These are phyloP conservation scores for Apophysomyces variabilis DNA, from an alignment of 371 early-diverging fungal genomes.

Conservation along the genomic window DNA sequence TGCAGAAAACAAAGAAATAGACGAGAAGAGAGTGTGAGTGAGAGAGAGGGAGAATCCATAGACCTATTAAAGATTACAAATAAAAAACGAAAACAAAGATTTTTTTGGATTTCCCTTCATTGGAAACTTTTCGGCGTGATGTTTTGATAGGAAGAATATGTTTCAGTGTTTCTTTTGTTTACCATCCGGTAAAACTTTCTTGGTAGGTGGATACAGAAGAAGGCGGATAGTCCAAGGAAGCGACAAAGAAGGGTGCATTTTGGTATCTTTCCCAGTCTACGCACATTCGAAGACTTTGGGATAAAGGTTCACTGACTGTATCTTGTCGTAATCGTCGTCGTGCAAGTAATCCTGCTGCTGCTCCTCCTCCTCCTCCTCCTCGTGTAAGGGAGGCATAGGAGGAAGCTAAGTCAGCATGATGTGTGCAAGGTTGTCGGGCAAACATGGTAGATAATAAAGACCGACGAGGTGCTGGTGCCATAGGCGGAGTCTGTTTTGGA, in stretches of 20 bases:
- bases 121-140: not conserved
- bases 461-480: not conserved
- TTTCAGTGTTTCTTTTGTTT: not conserved
- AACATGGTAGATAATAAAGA: constrained; percentile 13
- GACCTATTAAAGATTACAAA: not conserved
- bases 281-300: constrained; percentile 21
- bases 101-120: not conserved
- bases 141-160: not conserved
- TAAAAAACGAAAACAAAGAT: not conserved
- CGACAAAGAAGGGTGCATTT: constrained; percentile 11
- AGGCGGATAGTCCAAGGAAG: constrained; percentile 28
- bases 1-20: not conserved
- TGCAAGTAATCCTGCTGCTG: not conserved
- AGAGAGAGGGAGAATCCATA: not conserved
- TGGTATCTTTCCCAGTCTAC: constrained; percentile 32
- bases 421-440: constrained; percentile 9
- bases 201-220: constrained; percentile 12
- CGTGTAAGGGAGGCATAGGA: not conserved
- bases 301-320: constrained; percentile 12
- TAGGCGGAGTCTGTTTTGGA: constrained; percentile 7
- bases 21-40: not conserved
- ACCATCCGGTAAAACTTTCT: constrained; percentile 17
- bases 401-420: not conserved
- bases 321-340: constrained; percentile 13
- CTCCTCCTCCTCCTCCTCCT: not conserved